Evolutionary conservation across 148 eudicot genomes (phyloP).

Genomic region (Camellia granthamiana): DNA sequence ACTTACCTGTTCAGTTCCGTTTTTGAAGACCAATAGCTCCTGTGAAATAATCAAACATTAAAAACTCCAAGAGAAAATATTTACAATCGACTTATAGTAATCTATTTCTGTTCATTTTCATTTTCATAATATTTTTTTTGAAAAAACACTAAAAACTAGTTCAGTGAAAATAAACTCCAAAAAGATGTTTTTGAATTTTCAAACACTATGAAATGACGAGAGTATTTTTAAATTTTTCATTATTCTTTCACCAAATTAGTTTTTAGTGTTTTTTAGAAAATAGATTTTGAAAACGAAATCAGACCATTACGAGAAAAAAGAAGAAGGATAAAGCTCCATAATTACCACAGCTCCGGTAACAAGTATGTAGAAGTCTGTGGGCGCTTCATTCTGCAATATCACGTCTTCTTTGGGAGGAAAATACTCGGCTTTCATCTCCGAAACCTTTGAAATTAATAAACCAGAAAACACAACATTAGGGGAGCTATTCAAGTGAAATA

Average conservation of each 20-base stretch:
- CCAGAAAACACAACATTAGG: neutral
- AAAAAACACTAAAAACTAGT: too few species aligned
- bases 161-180: too few species aligned
- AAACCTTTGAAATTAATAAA: constrained; percentile 42
- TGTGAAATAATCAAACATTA: constrained; percentile 29
- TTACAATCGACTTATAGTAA: neutral
- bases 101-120: too few species aligned
- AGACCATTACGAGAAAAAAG: neutral
- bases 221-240: too few species aligned
- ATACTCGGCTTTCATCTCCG: constrained; percentile 95
- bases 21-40: constrained; percentile 47
- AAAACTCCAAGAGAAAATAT: neutral
- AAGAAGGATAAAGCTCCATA: constrained; percentile 5
- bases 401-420: constrained; percentile 42
- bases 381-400: constrained; percentile 60
- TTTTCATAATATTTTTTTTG: too few species aligned
- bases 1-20: constrained; percentile 70
- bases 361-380: constrained; percentile 76
- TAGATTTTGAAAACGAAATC: neutral
- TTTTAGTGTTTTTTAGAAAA: too few species aligned
- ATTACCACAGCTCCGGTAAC: constrained; percentile 77
- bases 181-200: too few species aligned
- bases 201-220: neutral
- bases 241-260: too few species aligned
- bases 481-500: neutral